Base-by-base conservation (phyloP, 2,329 filamentous ascomycete genomes). In the Corinectria fuckeliana region DNA sequence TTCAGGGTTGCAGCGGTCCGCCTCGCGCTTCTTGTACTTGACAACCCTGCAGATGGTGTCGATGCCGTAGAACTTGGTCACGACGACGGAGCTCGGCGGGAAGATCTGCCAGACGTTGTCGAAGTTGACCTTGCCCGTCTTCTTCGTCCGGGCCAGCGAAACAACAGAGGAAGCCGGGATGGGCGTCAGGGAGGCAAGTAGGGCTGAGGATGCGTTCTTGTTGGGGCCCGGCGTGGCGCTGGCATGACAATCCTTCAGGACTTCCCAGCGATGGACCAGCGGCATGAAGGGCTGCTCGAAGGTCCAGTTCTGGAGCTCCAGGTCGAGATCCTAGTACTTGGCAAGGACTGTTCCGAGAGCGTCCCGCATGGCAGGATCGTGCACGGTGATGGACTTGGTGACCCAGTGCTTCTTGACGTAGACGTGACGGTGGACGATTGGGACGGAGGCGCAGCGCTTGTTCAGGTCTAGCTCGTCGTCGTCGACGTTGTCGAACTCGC, bases 181-280 rank as follows among this genome's bases (percentile, higher is more conserved):
- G 1, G 74, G 74, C 3, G 62, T 50, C 11, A 76, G 59, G 56
- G 76, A 75, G 0, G 49, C 54, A 4, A 75, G 50, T 30, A 77
- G 56, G 4, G 34, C 57, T 0, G 53, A 28, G 3, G 53, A 36
- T 2, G 60, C 56, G 32, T 62, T 64, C 26, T 52, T 62, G 2
- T 11, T 16, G 2, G 48, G 7, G 8, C 62, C 59, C 2, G 20
- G 16, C 13, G 36, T 13, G 18, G 28, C 18, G 1, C 20, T 14
- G 8, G 16, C 11, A 14, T 57, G 53, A 21, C 62, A 32, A 9
- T 28, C 38, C 49, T 64, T 64, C 13, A 64, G 34, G 2, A 41
- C 25, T 8, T 72, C 69, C 75, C 75, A 77, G 25, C 75, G 72
- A 53, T 77, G 75, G 4, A 77, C 74, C 11, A 78, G 56, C 8